Percentiles rank a stretch among this genome's conserved stretches.
Evolutionary conservation across 805 yeast species (phyloP).

Genomic region (Suhomyces sp.): DNA sequence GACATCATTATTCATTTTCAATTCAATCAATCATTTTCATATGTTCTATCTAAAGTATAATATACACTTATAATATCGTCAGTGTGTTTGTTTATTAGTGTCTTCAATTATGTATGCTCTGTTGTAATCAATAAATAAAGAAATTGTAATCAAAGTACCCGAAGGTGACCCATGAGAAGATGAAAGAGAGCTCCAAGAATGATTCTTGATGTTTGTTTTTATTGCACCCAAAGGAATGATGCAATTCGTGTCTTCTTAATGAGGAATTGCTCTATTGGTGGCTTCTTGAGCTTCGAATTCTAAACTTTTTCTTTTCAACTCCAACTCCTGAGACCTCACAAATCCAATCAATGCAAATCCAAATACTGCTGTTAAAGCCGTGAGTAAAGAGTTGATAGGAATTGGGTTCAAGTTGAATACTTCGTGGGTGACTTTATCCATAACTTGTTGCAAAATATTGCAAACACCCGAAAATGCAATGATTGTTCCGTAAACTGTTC

Average conservation of each 20-base stretch:
- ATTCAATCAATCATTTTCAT: too few species aligned
- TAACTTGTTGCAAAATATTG: conserved; percentile 65
- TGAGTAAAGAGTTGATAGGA: conserved; percentile 66
- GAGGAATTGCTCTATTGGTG: conserved; percentile 46
- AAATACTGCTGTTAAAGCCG: conserved; percentile 52
- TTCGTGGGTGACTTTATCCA: conserved; percentile 72
- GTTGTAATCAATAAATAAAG: too few species aligned
- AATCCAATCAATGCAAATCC: conserved; percentile 46
- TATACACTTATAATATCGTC: too few species aligned
- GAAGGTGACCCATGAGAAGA: too few species aligned
- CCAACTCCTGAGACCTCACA: conserved; percentile 41
- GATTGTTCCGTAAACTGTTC: conserved; percentile 84
- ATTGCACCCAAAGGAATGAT: too few species aligned
- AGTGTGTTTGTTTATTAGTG: too few species aligned
- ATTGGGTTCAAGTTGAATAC: conserved; percentile 71
- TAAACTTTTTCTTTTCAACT: conserved; percentile 49
- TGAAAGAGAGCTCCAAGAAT: too few species aligned
- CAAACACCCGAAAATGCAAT: conserved; percentile 81
- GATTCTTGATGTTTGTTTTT: too few species aligned
- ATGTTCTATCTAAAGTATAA: too few species aligned
- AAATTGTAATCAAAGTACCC: too few species aligned
- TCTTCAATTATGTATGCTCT: too few species aligned
- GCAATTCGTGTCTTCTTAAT: conserved; percentile 13
- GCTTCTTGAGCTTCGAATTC: conserved; percentile 68
- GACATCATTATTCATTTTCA: too few species aligned